Conservation (phyloP, 2,329 filamentous ascomycete genomes). For the Botryosphaeria dothidea region DNA sequence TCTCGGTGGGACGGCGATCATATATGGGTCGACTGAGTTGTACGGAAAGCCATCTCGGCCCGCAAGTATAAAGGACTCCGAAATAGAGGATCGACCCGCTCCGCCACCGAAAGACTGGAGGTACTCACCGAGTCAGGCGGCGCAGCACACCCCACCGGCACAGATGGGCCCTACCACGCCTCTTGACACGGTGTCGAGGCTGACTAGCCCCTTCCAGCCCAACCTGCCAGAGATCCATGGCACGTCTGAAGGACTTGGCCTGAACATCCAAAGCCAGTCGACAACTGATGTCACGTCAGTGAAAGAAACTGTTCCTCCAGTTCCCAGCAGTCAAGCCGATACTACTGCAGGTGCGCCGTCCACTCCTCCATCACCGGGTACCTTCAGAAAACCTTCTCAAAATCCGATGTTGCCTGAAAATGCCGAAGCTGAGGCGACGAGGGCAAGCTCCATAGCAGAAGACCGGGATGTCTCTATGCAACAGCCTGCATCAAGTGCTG, state of each 20-base stretch:
- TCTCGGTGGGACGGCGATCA: constrained; percentile 38
- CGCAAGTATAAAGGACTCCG: neutral
- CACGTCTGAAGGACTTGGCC: constrained; percentile 43
- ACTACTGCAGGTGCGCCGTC: neutral
- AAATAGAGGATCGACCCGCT: constrained; percentile 31
- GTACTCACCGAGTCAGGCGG: constrained; percentile 26
- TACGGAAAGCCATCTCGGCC: constrained; percentile 15
- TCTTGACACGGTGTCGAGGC: constrained; percentile 1
- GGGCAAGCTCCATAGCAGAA: neutral
- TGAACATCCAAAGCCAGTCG: constrained; percentile 41
- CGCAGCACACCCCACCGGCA: neutral
- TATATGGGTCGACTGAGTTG: constrained; percentile 28
- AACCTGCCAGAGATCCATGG: constrained; percentile 40
- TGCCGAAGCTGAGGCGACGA: neutral
- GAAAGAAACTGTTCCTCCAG: neutral
- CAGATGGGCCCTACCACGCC: neutral
- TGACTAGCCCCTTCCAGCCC: constrained; percentile 25
- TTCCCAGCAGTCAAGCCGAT: neutral
- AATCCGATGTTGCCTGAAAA: neutral
- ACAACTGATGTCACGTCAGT: neutral
- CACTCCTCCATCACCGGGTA: constrained; percentile 22
- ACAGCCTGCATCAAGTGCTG: neutral
- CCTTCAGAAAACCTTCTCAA: constrained; percentile 18
- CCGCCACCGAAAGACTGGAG: constrained; percentile 46
- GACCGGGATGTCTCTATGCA: neutral